These are phyloP conservation scores for Fusarium hainanense DNA, from an alignment of 2,329 filamentous ascomycete species.

Conservation along the genomic window DNA sequence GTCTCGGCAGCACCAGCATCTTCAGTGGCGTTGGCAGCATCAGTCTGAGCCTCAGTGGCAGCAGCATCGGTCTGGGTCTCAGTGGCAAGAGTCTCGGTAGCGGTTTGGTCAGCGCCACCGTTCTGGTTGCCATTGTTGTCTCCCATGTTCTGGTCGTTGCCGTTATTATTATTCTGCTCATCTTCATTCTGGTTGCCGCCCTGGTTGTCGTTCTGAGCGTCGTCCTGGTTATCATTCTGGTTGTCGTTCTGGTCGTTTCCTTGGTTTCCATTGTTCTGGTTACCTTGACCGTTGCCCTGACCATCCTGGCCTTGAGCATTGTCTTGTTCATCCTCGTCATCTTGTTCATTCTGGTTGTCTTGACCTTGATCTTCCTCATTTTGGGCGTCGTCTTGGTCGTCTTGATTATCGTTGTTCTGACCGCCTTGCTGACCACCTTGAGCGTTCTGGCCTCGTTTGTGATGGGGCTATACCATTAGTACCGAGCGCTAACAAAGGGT, in stretches of 20 bases:
- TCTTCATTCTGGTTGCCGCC: background rate
- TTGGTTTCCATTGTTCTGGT: background rate
- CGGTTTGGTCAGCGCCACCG: background rate
- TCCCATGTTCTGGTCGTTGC: background rate
- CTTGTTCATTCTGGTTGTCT: background rate
- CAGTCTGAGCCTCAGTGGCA: background rate
- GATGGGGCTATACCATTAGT: background rate
- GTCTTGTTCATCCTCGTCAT: background rate
- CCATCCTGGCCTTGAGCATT: background rate
- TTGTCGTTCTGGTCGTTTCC: background rate
- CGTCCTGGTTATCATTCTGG: background rate
- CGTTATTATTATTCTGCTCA: background rate
- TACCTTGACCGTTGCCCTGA: background rate
- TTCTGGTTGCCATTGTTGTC: background rate
- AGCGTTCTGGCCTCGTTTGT: background rate
- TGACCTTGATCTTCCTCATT: background rate
- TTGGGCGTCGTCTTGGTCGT: background rate
- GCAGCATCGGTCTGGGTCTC: background rate
- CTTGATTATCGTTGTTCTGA: background rate
- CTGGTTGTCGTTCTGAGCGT: background rate
- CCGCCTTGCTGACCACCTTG: background rate
- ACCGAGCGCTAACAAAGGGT: rapidly evolving
- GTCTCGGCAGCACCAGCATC: slow-evolving; percentile 6
- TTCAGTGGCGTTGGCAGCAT: background rate
- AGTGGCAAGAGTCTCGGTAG: background rate